Base-by-base conservation (phyloP, 441 rosid genomes). In the Erodium moschatum region DNA sequence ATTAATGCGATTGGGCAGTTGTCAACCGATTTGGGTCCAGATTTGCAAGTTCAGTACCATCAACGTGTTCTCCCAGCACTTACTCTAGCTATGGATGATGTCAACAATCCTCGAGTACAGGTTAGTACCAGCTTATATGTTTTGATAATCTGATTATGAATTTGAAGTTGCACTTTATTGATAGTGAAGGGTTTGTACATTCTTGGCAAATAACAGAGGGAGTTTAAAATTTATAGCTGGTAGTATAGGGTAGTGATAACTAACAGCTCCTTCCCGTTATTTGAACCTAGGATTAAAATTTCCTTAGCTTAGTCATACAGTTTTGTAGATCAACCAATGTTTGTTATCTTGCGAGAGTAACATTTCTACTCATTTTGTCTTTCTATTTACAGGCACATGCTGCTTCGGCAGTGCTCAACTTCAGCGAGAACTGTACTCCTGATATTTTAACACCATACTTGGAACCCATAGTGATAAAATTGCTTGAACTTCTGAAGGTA, bases 371-470 rank as follows among this genome's bases (percentile, higher is more conserved):
- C 67, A 8, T 31, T 67, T 44, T 52, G 64, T 67, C 24, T 70
- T 76, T 56, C 27, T 64, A 46, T 76, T 38, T 31, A 31, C 35
- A 95, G 99, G 99, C 97, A 46, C 99, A 95, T 86, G 97, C 99
- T 81, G 97, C 99, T 58, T 95, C 99, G 24, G 99, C 99, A 6
- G 90, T 95, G 44, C 97, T 95, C 67, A 95, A 95, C 84, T 95
- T 91, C 78, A 95, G 99, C 65, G 99, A 95, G 82, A 95, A 91
- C 78, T 95, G 99, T 77, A 89, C 99, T 27, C 92, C 99, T 12
- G 99, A 87, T 73, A 88, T 95, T 73, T 81, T 95, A 72, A 84
- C 90, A 21, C 90, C 93, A 10, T 95, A 95, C 77, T 76, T 95
- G 66, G 99, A 95, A 67, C 97, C 92, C 48, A 78, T 95, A 19